phyloP scores from a whole-genome alignment of 441 rosid species.

The Syzygium malaccense region DNA sequence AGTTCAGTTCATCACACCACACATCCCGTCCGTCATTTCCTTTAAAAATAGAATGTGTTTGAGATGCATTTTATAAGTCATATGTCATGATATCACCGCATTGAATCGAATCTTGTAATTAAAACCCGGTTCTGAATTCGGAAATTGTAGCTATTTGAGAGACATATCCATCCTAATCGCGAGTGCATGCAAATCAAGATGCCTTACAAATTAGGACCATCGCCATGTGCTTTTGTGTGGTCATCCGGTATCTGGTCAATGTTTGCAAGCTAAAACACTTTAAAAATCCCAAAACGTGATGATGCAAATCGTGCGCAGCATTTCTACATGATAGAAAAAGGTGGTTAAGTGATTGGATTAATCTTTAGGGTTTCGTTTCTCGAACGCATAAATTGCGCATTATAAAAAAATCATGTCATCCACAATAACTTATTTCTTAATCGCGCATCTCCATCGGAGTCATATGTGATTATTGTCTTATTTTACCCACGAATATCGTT shows the following conservation, averaged over 20 bases:
- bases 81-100: neutral
- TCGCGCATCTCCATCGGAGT: neutral
- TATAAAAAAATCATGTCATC: neutral
- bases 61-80: neutral
- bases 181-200: neutral
- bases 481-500: neutral
- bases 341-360: neutral
- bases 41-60: neutral
- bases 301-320: neutral
- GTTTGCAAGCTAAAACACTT: neutral
- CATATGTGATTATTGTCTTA: neutral
- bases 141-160: neutral
- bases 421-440: neutral
- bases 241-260: neutral
- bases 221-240: neutral
- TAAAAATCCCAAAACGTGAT: neutral
- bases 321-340: neutral
- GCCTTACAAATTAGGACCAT: neutral
- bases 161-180: neutral
- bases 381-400: neutral
- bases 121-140: fast-evolving
- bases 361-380: neutral
- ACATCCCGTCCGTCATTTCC: fast-evolving
- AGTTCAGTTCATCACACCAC: neutral
- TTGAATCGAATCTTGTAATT: fast-evolving